Percentiles rank a stretch among this genome's conserved stretches.
Evolutionary conservation across 1,284 basidiomycete genomes (phyloP).

Genomic region (Malassezia globosa): DNA sequence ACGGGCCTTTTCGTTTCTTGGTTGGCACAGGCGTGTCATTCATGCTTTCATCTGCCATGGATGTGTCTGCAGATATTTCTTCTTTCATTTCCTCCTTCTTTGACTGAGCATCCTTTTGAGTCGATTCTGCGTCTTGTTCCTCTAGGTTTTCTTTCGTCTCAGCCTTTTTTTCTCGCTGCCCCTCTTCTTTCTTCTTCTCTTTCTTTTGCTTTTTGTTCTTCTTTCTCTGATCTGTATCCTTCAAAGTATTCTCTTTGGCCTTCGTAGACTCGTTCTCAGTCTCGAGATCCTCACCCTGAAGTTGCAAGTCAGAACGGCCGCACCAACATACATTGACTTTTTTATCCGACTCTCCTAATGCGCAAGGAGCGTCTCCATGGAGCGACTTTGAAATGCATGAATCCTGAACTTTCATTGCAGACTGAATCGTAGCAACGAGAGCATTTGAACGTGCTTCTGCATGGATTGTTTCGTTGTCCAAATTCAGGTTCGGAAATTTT

Average conservation of each 20-base stretch:
- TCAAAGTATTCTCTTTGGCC: neutral
- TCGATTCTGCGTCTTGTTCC: neutral
- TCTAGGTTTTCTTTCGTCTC: neutral
- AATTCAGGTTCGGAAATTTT: conserved; percentile 4
- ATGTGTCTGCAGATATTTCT: no score
- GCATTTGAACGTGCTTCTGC: conserved; percentile 12
- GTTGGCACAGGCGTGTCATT: neutral
- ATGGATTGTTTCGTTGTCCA: neutral
- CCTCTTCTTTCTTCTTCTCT: neutral
- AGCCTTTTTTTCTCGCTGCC: neutral
- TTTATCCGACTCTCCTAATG: neutral
- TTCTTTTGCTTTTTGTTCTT: neutral
- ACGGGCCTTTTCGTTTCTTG: conserved; percentile 2
- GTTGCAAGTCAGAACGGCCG: neutral
- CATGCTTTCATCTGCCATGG: neutral
- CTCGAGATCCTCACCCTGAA: neutral
- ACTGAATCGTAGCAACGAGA: conserved; percentile 5
- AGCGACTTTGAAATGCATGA: neutral
- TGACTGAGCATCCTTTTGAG: neutral
- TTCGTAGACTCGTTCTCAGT: neutral
- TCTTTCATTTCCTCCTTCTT: neutral
- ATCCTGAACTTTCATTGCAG: neutral
- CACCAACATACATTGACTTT: no score
- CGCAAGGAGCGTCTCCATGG: no score
- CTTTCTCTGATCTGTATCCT: neutral